Percentiles rank a stretch among this genome's conserved stretches.
Evolutionary conservation across 305 asterid genomes (phyloP).

Genomic region (Solanum hybrid): DNA sequence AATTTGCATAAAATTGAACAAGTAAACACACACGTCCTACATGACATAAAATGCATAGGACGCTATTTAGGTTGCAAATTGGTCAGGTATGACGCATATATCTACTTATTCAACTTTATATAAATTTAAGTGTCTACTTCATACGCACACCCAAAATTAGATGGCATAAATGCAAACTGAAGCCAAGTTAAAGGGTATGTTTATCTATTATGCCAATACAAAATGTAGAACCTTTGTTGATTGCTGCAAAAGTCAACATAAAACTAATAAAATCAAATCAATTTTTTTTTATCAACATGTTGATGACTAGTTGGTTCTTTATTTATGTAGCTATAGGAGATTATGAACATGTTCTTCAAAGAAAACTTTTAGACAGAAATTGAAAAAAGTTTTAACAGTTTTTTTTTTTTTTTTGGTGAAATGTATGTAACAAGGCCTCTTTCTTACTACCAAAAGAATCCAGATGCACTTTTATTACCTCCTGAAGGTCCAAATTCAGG

Average conservation of each 20-base stretch:
- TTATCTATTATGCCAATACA: background rate
- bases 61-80: background rate
- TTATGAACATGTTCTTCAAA: background rate
- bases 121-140: background rate
- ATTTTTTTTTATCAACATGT: background rate
- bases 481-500: slow-evolving; percentile 65
- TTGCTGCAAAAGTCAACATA: background rate
- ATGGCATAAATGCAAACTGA: background rate
- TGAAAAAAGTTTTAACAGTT: too few species aligned
- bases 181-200: background rate
- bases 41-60: background rate
- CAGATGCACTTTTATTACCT: slow-evolving; percentile 17
- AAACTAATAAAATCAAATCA: background rate
- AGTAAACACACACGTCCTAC: background rate
- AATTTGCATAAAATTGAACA: too few species aligned
- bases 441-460: slow-evolving; percentile 28
- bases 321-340: too few species aligned
- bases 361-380: background rate
- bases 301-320: background rate
- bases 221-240: background rate
- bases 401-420: background rate
- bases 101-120: too few species aligned
- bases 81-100: background rate
- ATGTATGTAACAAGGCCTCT: slow-evolving; percentile 57
- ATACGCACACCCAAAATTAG: background rate